Percentiles rank a stretch among this genome's conserved stretches.
Conservation (phyloP, 108 stramenopile species). For the Epipyxis sp. region DNA sequence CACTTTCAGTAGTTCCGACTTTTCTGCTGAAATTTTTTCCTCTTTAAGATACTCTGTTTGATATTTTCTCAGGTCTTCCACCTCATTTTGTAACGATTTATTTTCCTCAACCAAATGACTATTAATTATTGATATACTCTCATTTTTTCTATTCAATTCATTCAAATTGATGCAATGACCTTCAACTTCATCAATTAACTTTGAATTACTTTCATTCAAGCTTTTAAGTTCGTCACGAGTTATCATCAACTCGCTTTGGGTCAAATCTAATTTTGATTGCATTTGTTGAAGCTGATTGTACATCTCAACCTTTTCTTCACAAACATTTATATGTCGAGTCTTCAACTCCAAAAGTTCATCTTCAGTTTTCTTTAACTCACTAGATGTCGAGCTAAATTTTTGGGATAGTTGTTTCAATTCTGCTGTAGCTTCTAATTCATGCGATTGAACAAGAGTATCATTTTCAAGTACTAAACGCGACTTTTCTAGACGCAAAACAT, state of each 20-base stretch:
- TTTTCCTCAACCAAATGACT: not conserved
- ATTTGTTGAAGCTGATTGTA: slow-evolving; percentile 6
- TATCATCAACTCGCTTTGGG: not conserved
- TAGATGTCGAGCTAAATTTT: slow-evolving; percentile 2
- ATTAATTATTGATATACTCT: not conserved
- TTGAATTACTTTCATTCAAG: not conserved
- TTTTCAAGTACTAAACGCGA: not conserved
- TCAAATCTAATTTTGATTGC: not conserved
- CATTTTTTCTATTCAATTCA: not conserved
- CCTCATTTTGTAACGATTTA: not conserved
- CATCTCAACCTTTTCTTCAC: not conserved
- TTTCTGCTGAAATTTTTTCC: not conserved
- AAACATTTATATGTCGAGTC: not conserved
- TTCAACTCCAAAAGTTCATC: too few relatives aligned
- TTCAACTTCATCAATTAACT: not conserved
- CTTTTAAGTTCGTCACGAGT: too few relatives aligned
- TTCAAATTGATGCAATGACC: too few relatives aligned
- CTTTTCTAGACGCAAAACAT: not conserved
- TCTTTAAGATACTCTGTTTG: not conserved
- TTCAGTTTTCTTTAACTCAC: not conserved
- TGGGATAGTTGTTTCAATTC: too few relatives aligned
- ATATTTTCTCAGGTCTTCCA: slow-evolving; percentile 9
- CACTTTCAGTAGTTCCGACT: not conserved
- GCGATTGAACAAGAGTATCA: not conserved
- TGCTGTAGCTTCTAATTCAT: not conserved